Base-by-base conservation (phyloP, 2,329 filamentous ascomycete species). In the Trichoderma sp. region DNA sequence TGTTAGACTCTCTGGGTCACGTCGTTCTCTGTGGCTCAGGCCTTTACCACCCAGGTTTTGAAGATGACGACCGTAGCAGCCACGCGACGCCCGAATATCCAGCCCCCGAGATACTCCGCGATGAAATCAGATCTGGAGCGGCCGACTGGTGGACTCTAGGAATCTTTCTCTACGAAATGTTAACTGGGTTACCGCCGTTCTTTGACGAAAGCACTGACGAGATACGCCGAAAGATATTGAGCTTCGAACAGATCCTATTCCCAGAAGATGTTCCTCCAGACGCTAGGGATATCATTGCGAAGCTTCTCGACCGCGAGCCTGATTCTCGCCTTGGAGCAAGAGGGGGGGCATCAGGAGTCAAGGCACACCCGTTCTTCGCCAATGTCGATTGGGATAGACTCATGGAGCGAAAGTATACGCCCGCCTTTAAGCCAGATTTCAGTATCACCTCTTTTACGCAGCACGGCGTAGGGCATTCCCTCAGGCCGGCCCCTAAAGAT, bases 81-180 rank as follows among this genome's bases (percentile, higher is more conserved):
- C 43, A 61, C 75, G 92, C 92, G 69, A 96, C 92, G 15, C 92
- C 92, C 44, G 92, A 96, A 77, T 96, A 96, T 73, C 86, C 96
- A 57, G 92, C 92, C 17, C 92, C 92, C 1, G 92, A 96, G 76
- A 82, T 96, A 65, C 82, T 96, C 39, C 86, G 93, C 70, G 91
- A 90, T 57, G 89, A 92, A 72, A 92, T 91, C 63, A 95, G 95
- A 80, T 94, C 92, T 68, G 96, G 95, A 81, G 89, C 90, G 17
- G 92, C 96, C 57, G 91, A 95, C 76, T 96, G 92, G 92, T 96
- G 92, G 92, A 96, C 92, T 48, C 84, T 96, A 6, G 92, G 92
- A 73, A 92, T 96, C 66, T 83, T 96, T 64, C 84, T 96, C 21
- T 96, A 95, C 76, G 92, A 96, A 81, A 96, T 96, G 92, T 82